These are phyloP conservation scores for Chaetoceros tenuissimus DNA, from an alignment of 108 stramenopile genomes.

Conservation along the genomic window DNA sequence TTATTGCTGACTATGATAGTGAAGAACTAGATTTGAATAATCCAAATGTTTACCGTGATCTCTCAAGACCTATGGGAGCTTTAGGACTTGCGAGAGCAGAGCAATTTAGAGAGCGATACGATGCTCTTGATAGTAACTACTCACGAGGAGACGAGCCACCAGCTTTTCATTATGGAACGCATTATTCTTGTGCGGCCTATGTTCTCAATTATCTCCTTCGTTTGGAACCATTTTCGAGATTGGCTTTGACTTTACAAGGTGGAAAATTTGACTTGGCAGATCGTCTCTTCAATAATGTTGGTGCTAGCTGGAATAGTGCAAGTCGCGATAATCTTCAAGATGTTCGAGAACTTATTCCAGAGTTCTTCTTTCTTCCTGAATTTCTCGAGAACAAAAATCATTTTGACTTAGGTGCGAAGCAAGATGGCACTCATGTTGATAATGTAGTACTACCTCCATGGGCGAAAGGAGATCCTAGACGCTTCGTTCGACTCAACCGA, in stretches of 20 bases:
- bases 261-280: slow-evolving; percentile 97
- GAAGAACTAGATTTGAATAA: slow-evolving; percentile 89
- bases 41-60: slow-evolving; percentile 84
- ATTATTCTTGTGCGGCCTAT: slow-evolving; percentile 95
- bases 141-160: slow-evolving; percentile 79
- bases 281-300: slow-evolving; percentile 90
- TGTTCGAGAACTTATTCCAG: slow-evolving; percentile 97
- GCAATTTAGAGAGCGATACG: slow-evolving; percentile 88
- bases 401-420: slow-evolving; percentile 85
- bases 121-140: slow-evolving; percentile 72
- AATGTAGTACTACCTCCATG: slow-evolving; percentile 89
- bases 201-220: slow-evolving; percentile 95
- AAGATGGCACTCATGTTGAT: slow-evolving; percentile 71
- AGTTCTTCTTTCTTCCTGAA: slow-evolving; percentile 95
- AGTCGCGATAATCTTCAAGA: slow-evolving; percentile 86
- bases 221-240: slow-evolving; percentile 87
- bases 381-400: slow-evolving; percentile 83
- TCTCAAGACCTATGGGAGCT: slow-evolving; percentile 95
- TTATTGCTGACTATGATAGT: slow-evolving; percentile 91
- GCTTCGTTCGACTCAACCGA: slow-evolving; percentile 79
- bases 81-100: slow-evolving; percentile 68
- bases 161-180: slow-evolving; percentile 96
- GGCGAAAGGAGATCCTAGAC: slow-evolving; percentile 85
- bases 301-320: slow-evolving; percentile 78
- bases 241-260: slow-evolving; percentile 90